A percentile compares a stretch with the other conserved stretches of the same genome.
These are phyloP conservation scores for Zygoascus sp. DNA, from an alignment of 1,139 yeast species.

Conservation along the genomic window DNA sequence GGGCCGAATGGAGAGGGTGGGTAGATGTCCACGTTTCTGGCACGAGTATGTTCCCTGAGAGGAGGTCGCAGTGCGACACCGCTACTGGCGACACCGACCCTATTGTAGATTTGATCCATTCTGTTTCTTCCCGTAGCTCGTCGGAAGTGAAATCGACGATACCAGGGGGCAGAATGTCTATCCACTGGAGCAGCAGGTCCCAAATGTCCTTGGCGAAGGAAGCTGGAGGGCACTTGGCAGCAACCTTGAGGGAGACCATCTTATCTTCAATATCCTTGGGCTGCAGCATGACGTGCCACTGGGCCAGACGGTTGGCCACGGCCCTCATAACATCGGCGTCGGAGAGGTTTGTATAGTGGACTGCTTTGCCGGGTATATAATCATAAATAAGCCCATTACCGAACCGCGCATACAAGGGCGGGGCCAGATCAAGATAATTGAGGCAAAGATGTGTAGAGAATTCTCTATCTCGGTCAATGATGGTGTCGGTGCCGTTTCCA, in stretches of 20 bases:
- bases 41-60: slow-evolving; percentile 67
- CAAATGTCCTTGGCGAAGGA: slow-evolving; percentile 43
- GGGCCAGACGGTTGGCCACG: slow-evolving; percentile 65
- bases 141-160: slow-evolving; percentile 24
- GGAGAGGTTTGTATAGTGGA: slow-evolving; percentile 53
- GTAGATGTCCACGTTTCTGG: slow-evolving; percentile 39
- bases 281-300: slow-evolving; percentile 56
- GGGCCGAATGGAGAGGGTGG: slow-evolving; percentile 8
- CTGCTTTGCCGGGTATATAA: slow-evolving; percentile 59
- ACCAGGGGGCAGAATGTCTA: slow-evolving; percentile 48
- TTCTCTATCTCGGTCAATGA: slow-evolving; percentile 73
- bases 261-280: slow-evolving; percentile 48
- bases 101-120: slow-evolving; percentile 49
- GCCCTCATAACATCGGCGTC: slow-evolving; percentile 47
- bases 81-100: slow-evolving; percentile 43
- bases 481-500: slow-evolving; percentile 69
- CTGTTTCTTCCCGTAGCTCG: slow-evolving; percentile 48
- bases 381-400: slow-evolving; percentile 74
- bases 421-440: slow-evolving; percentile 60
- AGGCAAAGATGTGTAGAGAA: slow-evolving; percentile 66
- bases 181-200: slow-evolving; percentile 61
- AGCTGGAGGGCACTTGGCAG: slow-evolving; percentile 12
- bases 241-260: slow-evolving; percentile 8
- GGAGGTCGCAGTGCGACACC: slow-evolving; percentile 65
- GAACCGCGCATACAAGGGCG: slow-evolving; percentile 63